Evolutionary conservation across 2,329 filamentous ascomycete genomes (phyloP).

Genomic region (Tolypocladium capitatum): DNA sequence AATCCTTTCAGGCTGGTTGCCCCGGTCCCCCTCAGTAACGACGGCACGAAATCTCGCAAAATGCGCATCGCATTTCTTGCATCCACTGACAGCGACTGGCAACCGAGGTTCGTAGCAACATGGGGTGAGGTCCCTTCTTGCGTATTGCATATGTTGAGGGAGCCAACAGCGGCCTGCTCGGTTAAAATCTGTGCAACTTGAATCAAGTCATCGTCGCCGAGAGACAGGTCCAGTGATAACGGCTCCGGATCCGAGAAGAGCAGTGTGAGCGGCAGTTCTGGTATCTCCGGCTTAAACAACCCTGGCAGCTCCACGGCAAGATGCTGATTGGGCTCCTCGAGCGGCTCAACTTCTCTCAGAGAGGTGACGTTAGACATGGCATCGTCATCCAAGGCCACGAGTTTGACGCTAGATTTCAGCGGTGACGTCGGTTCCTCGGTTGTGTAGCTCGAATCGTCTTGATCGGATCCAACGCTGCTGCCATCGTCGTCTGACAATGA

Average conservation of each 20-base stretch:
- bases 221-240: constrained; percentile 27
- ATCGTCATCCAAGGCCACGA: constrained; percentile 35
- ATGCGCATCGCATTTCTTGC: constrained; percentile 35
- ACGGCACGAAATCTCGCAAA: constrained; percentile 30
- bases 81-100: constrained; percentile 27
- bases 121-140: constrained; percentile 7
- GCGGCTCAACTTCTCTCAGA: constrained; percentile 32
- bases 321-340: constrained; percentile 33
- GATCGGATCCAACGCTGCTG: constrained; percentile 40
- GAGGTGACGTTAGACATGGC: constrained; percentile 38
- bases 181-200: constrained; percentile 58
- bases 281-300: constrained; percentile 31
- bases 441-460: constrained; percentile 38
- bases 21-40: constrained; percentile 26
- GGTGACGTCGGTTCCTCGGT: constrained; percentile 37
- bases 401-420: constrained; percentile 32
- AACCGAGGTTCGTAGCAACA: constrained; percentile 19
- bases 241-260: constrained; percentile 50
- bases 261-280: constrained; percentile 36
- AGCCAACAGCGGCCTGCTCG: constrained; percentile 50
- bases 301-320: constrained; percentile 35
- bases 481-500: constrained; percentile 31
- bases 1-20: constrained; percentile 31
- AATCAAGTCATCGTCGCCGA: constrained; percentile 47
- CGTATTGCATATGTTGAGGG: constrained; percentile 20